Conservation (phyloP, 768 basidiomycete species). For the Rhodocollybia butyracea region DNA sequence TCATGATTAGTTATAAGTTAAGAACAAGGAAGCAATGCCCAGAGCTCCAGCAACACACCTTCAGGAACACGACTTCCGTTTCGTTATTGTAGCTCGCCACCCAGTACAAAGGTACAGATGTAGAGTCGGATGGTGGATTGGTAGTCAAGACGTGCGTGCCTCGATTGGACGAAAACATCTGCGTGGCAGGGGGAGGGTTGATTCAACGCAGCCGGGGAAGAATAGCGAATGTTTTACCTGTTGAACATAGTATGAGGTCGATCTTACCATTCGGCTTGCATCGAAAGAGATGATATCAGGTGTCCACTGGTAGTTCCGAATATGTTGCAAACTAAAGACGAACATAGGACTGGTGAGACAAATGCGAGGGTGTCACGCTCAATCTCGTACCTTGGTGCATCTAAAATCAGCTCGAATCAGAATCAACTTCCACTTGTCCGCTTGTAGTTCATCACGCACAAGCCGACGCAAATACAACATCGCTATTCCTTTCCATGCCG, state of each 20-base stretch:
- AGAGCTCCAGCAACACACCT: constrained; percentile 18
- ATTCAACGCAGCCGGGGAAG: too few relatives aligned
- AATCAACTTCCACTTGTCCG: neutral
- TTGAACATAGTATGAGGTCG: neutral
- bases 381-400: neutral
- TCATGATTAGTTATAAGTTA: neutral
- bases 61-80: constrained; percentile 29
- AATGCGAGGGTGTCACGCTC: neutral
- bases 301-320: constrained; percentile 35
- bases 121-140: too few relatives aligned
- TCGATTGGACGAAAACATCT: too few relatives aligned
- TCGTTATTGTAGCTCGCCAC: constrained; percentile 31
- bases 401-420: neutral
- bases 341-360: neutral
- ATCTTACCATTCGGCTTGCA: constrained; percentile 29
- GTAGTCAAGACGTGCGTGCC: too few relatives aligned
- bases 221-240: too few relatives aligned
- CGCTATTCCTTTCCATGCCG: constrained; percentile 53
- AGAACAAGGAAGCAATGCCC: neutral
- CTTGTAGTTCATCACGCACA: constrained; percentile 31
- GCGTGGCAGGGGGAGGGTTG: too few relatives aligned
- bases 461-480: constrained; percentile 54
- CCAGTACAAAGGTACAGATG: constrained; percentile 30
- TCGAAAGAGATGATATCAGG: constrained; percentile 37
- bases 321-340: constrained; percentile 27